Base-by-base conservation (phyloP, 768 basidiomycete species). In the Amanita pseudoporphyria region DNA sequence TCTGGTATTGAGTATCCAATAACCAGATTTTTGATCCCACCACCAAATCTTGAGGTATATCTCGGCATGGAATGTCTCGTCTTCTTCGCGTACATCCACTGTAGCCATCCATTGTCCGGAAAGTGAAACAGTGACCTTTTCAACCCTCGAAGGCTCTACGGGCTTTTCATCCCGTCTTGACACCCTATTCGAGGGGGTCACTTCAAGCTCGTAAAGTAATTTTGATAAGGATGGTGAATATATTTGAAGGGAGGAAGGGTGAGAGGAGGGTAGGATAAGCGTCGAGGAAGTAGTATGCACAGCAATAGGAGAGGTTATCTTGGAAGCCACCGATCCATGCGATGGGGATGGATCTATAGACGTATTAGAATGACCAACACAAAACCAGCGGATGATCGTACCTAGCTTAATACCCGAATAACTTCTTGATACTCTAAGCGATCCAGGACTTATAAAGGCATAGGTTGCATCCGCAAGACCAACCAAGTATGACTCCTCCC, bases 31-130 rank as follows among this genome's bases (percentile, higher is more conserved):
- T 37, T 67, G 70, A 59, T 84, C 79, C 89, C 92, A 95, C 49
- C 68, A 70, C 95, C 96, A 99, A 30, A 97, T 66, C 68, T 98
- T 98, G 49, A 99, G 73, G 61, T 84, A 84, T 26, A 83, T 71
- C 65, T 84, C 91, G 22, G 69, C 69, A 54, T 72, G 79, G 64
- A 81, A 81, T 10, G 69, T 71, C 19, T 78, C 79, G 37, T 85
- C 82, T 5, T 76, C 82, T 49, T 79, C 74, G 48, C 93, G 77
- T 26, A 68, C 65, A 65, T 99, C 95, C 21, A 90, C 64, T 1
- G 95, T 94, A 5, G 92, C 92, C 80, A 99, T 80, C 94, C 95
- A 98, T 40, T 79, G 73, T 9, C 84, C 84, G n/a, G 68, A 71
- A 1, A 75, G 62, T 4, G 86, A 85, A 51, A 94, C 70, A 4